A percentile compares a stretch with the other conserved stretches of the same genome.
Conservation (phyloP, 129 eudicot genomes). For the Flaveria trinervia region DNA sequence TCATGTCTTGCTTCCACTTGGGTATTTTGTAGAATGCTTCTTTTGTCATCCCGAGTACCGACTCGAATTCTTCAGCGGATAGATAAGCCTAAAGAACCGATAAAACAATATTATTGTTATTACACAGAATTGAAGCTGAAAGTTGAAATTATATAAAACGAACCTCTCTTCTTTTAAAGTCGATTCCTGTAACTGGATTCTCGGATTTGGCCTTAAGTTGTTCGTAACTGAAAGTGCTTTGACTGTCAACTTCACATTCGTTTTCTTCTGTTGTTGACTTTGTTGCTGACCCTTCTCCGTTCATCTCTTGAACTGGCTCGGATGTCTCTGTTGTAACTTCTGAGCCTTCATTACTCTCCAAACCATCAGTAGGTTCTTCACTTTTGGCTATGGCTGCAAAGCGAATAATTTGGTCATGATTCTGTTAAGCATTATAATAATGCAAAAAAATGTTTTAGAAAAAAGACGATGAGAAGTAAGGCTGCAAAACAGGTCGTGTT, state of each 20-base stretch:
- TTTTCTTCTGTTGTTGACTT: slow-evolving; percentile 52
- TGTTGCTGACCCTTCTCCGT: slow-evolving; percentile 53
- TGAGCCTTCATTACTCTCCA: slow-evolving; percentile 43
- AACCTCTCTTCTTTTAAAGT: slow-evolving; percentile 91
- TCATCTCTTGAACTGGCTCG: slow-evolving; percentile 44
- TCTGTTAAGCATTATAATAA: not conserved
- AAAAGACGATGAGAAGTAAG: not conserved
- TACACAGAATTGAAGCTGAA: not conserved
- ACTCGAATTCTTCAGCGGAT: slow-evolving; percentile 67
- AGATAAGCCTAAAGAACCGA: slow-evolving; percentile 62
- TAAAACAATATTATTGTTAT: not conserved
- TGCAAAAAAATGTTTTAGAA: not conserved
- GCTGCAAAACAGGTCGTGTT: no score
- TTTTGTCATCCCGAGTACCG: slow-evolving; percentile 60
- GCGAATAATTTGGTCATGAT: not conserved
- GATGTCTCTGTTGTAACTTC: slow-evolving; percentile 37
- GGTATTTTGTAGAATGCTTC: slow-evolving; percentile 80
- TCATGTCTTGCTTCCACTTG: slow-evolving; percentile 93
- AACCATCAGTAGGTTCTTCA: slow-evolving; percentile 46
- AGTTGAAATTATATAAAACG: not conserved
- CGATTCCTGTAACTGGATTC: slow-evolving; percentile 88
- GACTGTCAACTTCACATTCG: slow-evolving; percentile 55
- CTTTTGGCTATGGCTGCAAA: slow-evolving; percentile 47
- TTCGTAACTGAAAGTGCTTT: slow-evolving; percentile 73
- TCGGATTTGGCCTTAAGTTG: slow-evolving; percentile 77